Percentiles rank a stretch among this genome's conserved stretches.
Conservation (phyloP, 139 green algal genomes). For the Cymbomonas tetramitiformis region DNA sequence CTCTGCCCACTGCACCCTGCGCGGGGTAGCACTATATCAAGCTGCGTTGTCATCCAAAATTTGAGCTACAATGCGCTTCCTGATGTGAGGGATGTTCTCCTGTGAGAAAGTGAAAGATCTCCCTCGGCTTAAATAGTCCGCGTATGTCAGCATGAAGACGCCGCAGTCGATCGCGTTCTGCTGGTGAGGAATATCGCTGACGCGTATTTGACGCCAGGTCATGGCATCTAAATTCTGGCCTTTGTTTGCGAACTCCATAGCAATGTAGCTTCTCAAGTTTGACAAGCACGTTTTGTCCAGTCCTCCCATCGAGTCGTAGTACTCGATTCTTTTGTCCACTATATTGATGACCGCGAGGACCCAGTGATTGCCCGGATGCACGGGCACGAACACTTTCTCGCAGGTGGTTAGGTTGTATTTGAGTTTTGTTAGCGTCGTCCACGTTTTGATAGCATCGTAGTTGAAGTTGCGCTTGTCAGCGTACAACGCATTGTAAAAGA, state of each 20-base stretch:
- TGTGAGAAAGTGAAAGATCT: too few relatives aligned
- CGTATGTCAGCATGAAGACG: too few relatives aligned
- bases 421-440: slow-evolving; percentile 28
- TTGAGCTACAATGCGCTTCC: too few relatives aligned
- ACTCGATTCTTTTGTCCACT: slow-evolving; percentile 20
- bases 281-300: slow-evolving; percentile 9
- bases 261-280: slow-evolving; percentile 26
- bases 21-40: too few relatives aligned
- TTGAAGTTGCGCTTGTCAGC: slow-evolving; percentile 18
- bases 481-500: slow-evolving; percentile 34
- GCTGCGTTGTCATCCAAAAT: too few relatives aligned
- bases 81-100: too few relatives aligned
- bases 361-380: slow-evolving; percentile 34
- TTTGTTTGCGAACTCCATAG: slow-evolving; percentile 33
- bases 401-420: slow-evolving; percentile 24
- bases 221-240: slow-evolving; percentile 22
- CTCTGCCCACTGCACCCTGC: too few relatives aligned
- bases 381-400: slow-evolving; percentile 37
- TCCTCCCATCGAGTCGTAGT: slow-evolving; percentile 32
- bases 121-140: too few relatives aligned
- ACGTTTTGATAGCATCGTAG: slow-evolving; percentile 27
- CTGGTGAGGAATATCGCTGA: slow-evolving; percentile 30
- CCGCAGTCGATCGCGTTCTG: slow-evolving; percentile 28
- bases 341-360: slow-evolving; percentile 34
- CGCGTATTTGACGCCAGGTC: slow-evolving; percentile 14